These are phyloP conservation scores for Tolypocladium endophyticum DNA, from an alignment of 2,329 filamentous ascomycete species.

Conservation along the genomic window DNA sequence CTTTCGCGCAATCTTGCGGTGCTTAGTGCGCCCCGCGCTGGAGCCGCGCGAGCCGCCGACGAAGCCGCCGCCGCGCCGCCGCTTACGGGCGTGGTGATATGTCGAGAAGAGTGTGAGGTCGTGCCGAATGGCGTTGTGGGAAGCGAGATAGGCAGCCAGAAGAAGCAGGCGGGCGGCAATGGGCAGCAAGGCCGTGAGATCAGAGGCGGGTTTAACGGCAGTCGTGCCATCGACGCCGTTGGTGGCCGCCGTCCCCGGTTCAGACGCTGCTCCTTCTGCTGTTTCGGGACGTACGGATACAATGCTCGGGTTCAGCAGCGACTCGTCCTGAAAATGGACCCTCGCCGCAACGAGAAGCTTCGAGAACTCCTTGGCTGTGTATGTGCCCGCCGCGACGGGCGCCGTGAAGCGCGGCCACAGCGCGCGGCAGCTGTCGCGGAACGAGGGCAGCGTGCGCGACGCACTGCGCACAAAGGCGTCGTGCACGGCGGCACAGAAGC, in stretches of 20 bases:
- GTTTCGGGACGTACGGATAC: slow-evolving; percentile 14
- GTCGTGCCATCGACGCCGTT: background rate
- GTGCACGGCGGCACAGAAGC: slow-evolving; percentile 77
- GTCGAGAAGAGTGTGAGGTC: slow-evolving; percentile 70
- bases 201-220: slow-evolving; percentile 14
- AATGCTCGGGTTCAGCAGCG: slow-evolving; percentile 56
- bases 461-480: slow-evolving; percentile 76
- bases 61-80: slow-evolving; percentile 37
- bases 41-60: slow-evolving; percentile 15
- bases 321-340: slow-evolving; percentile 61
- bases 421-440: slow-evolving; percentile 57
- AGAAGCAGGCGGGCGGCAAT: slow-evolving; percentile 65
- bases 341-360: slow-evolving; percentile 65
- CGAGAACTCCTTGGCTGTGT: slow-evolving; percentile 70
- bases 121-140: slow-evolving; percentile 66
- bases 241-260: background rate
- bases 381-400: slow-evolving; percentile 65
- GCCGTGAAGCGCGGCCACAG: slow-evolving; percentile 81
- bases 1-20: slow-evolving; percentile 66
- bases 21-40: slow-evolving; percentile 30
- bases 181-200: slow-evolving; percentile 51
- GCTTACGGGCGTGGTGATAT: slow-evolving; percentile 42
- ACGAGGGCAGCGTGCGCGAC: slow-evolving; percentile 65
- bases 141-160: slow-evolving; percentile 69
- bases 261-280: background rate